phyloP scores from a whole-genome alignment of 78 protist species.

The Dictyostelium brefeldianum region DNA sequence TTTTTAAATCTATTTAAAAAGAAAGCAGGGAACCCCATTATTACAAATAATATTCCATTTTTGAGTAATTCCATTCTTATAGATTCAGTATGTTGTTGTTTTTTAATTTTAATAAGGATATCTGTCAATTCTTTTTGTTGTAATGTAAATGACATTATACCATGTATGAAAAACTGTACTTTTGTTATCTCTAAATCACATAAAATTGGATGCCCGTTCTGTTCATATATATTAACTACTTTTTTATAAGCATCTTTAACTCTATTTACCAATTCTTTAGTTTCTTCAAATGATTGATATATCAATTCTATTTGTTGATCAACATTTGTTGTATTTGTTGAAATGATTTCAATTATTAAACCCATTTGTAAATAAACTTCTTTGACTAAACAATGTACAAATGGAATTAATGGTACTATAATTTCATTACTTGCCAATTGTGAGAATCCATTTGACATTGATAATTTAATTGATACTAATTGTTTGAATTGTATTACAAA shows the following conservation, averaged over 20 bases:
- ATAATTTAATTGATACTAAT: slow-evolving; percentile 12
- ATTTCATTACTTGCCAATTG: background rate
- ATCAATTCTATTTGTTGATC: background rate
- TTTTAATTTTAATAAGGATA: slow-evolving; percentile 3
- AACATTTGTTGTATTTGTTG: no score
- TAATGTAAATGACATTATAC: slow-evolving; percentile 28
- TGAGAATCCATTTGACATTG: slow-evolving; percentile 7
- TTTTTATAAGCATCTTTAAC: background rate
- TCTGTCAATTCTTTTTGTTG: slow-evolving; percentile 40
- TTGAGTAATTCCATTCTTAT: slow-evolving; percentile 7
- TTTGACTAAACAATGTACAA: slow-evolving; percentile 21
- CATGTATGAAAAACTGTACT: slow-evolving; percentile 59
- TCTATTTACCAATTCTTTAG: slow-evolving; percentile 30
- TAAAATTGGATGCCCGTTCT: slow-evolving; percentile 4
- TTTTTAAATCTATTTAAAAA: background rate
- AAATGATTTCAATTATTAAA: slow-evolving; percentile 24
- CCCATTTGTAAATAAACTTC: slow-evolving; percentile 57
- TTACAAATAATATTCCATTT: background rate
- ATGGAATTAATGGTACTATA: slow-evolving; percentile 23
- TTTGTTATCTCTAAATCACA: slow-evolving; percentile 30
- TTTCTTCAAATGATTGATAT: slow-evolving; percentile 42
- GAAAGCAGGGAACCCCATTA: background rate
- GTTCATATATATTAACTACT: slow-evolving; percentile 29
- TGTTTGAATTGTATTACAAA: slow-evolving; percentile 36
- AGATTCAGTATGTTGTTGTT: background rate